A percentile compares a stretch with the other conserved stretches of the same genome.
phyloP scores from a whole-genome alignment of 352 stramenopile genomes.

The Phytophthora colocasiae region DNA sequence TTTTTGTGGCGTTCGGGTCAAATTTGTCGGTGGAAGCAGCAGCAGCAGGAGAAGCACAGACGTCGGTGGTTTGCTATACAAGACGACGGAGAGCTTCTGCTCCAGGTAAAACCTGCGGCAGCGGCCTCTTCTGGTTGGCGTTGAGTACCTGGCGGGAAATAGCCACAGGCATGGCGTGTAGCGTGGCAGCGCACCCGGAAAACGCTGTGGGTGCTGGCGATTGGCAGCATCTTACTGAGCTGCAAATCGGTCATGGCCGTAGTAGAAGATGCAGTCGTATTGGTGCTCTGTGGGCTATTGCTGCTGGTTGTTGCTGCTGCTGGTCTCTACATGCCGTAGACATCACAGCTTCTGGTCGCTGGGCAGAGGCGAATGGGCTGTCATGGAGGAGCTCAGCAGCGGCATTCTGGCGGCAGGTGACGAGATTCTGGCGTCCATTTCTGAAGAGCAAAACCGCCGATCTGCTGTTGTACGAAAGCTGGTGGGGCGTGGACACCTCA shows the following conservation, averaged over 20 bases:
- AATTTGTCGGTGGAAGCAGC: slow-evolving; percentile 17
- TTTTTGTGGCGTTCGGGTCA: slow-evolving; percentile 48
- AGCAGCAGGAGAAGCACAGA: slow-evolving; percentile 1
- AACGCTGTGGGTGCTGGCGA: slow-evolving; percentile 18
- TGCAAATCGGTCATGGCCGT: slow-evolving; percentile 11
- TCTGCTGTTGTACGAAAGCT: slow-evolving; percentile 30
- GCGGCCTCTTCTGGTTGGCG: slow-evolving; percentile 62
- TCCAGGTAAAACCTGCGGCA: slow-evolving; percentile 53
- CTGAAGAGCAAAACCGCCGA: background rate
- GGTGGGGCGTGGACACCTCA: slow-evolving; percentile 60
- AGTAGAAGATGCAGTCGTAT: background rate
- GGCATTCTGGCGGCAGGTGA: slow-evolving; percentile 27
- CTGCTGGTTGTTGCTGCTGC: background rate
- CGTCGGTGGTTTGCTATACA: background rate
- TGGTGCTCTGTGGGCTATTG: slow-evolving; percentile 3
- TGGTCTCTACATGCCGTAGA: slow-evolving; percentile 1
- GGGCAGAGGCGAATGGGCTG: slow-evolving; percentile 27
- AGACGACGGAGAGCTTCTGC: slow-evolving; percentile 13
- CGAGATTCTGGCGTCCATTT: slow-evolving; percentile 20
- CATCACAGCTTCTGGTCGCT: slow-evolving; percentile 34
- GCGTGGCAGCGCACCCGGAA: slow-evolving; percentile 42
- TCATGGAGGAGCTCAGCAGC: slow-evolving; percentile 12
- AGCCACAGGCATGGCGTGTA: slow-evolving; percentile 76
- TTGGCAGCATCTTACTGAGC: slow-evolving; percentile 12
- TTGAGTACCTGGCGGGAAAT: slow-evolving; percentile 47